These are phyloP conservation scores for Platismatia glauca DNA, from an alignment of 495 filamentous ascomycete species.

Conservation along the genomic window DNA sequence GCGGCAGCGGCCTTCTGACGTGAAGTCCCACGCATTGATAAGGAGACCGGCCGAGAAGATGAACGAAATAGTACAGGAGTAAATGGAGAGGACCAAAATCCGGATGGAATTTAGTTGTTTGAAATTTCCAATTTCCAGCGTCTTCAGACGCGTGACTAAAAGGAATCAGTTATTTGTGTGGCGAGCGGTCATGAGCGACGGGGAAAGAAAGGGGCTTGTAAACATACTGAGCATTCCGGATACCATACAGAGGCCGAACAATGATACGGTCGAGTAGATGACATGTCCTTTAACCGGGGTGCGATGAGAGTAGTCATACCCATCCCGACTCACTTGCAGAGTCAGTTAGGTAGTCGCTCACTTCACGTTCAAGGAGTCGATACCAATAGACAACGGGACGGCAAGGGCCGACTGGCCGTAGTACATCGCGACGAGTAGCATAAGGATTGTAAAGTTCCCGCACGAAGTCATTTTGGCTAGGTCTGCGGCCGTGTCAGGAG, in stretches of 20 bases:
- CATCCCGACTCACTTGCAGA: background rate
- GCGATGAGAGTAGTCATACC: background rate
- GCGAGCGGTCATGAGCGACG: background rate
- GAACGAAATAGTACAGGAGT: background rate
- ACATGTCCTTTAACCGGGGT: background rate
- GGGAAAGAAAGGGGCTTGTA: background rate
- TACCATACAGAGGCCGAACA: background rate
- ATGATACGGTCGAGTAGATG: background rate
- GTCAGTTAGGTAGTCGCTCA: background rate
- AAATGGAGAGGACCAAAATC: background rate
- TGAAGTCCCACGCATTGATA: constrained; percentile 4
- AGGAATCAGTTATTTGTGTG: background rate
- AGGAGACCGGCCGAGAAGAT: constrained; percentile 2
- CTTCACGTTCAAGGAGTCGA: background rate
- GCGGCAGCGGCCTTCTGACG: constrained; percentile 17
- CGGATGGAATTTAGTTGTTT: constrained; percentile 1
- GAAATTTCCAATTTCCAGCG: background rate
- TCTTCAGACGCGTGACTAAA: background rate
- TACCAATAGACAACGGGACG: background rate
- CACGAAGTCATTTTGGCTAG: background rate
- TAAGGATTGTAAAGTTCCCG: background rate
- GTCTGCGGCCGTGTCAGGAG: background rate
- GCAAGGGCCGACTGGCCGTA: background rate
- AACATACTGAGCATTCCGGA: constrained; percentile 7
- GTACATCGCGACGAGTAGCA: background rate